Conservation (phyloP, 2,329 filamentous ascomycete genomes). For the Elsinoe fawcettii region DNA sequence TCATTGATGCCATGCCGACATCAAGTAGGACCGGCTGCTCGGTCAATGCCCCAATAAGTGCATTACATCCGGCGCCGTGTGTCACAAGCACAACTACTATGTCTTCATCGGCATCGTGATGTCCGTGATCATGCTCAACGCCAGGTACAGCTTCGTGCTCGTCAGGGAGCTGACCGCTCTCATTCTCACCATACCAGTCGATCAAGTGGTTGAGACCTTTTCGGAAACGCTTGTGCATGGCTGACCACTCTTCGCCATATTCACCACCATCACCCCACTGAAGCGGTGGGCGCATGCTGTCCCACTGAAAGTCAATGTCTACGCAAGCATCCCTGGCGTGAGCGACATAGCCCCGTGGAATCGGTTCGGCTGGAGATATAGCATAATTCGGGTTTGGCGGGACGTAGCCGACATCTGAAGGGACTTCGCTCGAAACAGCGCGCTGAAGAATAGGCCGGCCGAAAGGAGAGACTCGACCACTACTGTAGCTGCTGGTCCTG, state of each 20-base stretch:
- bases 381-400: constrained; percentile 77
- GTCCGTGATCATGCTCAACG: constrained; percentile 22
- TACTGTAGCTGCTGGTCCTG: constrained; percentile 38
- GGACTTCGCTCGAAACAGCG: constrained; percentile 21
- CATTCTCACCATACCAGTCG: constrained; percentile 65
- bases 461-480: constrained; percentile 14
- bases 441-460: constrained; percentile 13
- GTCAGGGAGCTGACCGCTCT: constrained; percentile 33
- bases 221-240: constrained; percentile 87
- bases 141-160: constrained; percentile 28
- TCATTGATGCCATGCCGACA: constrained; percentile 81
- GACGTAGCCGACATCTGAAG: constrained; percentile 48
- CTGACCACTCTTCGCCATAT: constrained; percentile 88
- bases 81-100: constrained; percentile 82
- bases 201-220: constrained; percentile 70
- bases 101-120: constrained; percentile 54
- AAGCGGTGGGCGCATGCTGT: constrained; percentile 71
- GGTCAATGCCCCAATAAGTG: constrained; percentile 82
- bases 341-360: constrained; percentile 79
- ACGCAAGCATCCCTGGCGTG: constrained; percentile 84
- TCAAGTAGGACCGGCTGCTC: constrained; percentile 87
- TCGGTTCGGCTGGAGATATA: constrained; percentile 68
- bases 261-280: constrained; percentile 83
- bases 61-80: constrained; percentile 93
- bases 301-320: constrained; percentile 90